These are phyloP conservation scores for Quercus rubra DNA, from an alignment of 306 rosid genomes.

Conservation along the genomic window DNA sequence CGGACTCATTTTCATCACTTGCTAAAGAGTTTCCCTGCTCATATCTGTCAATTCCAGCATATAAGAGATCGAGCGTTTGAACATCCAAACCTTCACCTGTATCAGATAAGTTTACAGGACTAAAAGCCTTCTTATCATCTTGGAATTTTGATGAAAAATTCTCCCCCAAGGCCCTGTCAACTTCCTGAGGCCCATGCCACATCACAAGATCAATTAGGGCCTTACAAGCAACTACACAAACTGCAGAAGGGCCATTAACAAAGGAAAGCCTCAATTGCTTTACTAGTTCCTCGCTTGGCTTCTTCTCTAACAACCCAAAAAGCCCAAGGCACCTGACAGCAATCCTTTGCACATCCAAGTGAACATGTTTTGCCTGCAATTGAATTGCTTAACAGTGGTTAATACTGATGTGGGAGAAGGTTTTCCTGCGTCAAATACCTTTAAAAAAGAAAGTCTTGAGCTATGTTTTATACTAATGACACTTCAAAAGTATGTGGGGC, in stretches of 20 bases:
- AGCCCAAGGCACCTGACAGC: slow-evolving; percentile 88
- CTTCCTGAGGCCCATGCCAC: slow-evolving; percentile 93
- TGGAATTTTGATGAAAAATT: slow-evolving; percentile 31
- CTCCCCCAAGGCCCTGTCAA: slow-evolving; percentile 51
- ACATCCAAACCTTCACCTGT: slow-evolving; percentile 36
- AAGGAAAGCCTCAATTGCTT: slow-evolving; percentile 70
- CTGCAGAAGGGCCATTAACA: slow-evolving; percentile 55
- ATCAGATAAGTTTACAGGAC: slow-evolving; percentile 56
- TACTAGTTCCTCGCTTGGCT: slow-evolving; percentile 66
- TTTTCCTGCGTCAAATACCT: neutral
- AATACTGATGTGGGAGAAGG: neutral
- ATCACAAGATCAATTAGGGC: slow-evolving; percentile 75
- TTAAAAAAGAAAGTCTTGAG: neutral
- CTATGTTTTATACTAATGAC: neutral
- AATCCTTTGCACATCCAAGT: slow-evolving; percentile 86
- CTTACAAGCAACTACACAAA: slow-evolving; percentile 72
- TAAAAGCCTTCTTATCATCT: slow-evolving; percentile 40
- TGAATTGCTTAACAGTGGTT: slow-evolving; percentile 24
- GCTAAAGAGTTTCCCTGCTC: slow-evolving; percentile 51
- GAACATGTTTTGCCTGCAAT: slow-evolving; percentile 82
- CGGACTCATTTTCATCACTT: slow-evolving; percentile 60
- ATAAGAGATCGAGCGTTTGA: slow-evolving; percentile 68
- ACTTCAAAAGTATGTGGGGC: neutral
- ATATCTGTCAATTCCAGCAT: slow-evolving; percentile 59
- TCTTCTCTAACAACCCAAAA: slow-evolving; percentile 85